phyloP scores from a whole-genome alignment of 2,329 filamentous ascomycete genomes.

The Arthrobotrys conoides region DNA sequence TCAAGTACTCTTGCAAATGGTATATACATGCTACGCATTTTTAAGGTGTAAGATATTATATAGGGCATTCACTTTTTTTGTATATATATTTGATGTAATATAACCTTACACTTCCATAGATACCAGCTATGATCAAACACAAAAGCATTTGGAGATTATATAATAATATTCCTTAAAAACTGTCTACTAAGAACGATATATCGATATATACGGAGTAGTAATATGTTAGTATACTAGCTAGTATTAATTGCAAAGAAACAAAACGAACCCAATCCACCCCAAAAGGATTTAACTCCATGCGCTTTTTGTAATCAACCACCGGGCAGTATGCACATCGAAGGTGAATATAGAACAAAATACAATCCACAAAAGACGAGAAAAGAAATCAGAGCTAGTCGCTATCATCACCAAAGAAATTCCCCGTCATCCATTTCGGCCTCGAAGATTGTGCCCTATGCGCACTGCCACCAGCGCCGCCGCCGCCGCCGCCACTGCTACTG shows the following conservation, averaged over 20 bases:
- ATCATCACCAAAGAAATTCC: constrained; percentile 59
- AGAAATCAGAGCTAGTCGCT: constrained; percentile 37
- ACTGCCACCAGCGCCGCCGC: too few relatives aligned
- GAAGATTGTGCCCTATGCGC: constrained; percentile 17
- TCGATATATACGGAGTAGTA: too few relatives aligned
- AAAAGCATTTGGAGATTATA: constrained; percentile 24
- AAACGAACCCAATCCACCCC: constrained; percentile 7
- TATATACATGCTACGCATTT: not conserved
- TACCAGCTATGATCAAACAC: not conserved
- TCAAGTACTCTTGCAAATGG: not conserved
- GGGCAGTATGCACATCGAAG: constrained; percentile 15
- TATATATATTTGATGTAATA: constrained; percentile 33
- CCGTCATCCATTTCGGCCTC: constrained; percentile 60
- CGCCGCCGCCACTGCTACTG: constrained; percentile 64
- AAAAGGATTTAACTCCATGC: constrained; percentile 36
- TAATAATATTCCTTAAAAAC: too few relatives aligned
- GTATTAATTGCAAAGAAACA: not conserved
- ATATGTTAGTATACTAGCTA: too few relatives aligned
- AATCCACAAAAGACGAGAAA: not conserved
- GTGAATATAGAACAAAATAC: constrained; percentile 2
- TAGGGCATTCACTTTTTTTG: constrained; percentile 3
- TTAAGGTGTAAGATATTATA: constrained; percentile 36
- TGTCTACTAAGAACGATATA: too few relatives aligned
- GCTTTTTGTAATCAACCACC: constrained; percentile 26
- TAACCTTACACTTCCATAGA: constrained; percentile 18